Evolutionary conservation across 345 rosid species (phyloP), one percentile per base, ranked within the genome.

Genomic region (Nasturtium officinale): DNA sequence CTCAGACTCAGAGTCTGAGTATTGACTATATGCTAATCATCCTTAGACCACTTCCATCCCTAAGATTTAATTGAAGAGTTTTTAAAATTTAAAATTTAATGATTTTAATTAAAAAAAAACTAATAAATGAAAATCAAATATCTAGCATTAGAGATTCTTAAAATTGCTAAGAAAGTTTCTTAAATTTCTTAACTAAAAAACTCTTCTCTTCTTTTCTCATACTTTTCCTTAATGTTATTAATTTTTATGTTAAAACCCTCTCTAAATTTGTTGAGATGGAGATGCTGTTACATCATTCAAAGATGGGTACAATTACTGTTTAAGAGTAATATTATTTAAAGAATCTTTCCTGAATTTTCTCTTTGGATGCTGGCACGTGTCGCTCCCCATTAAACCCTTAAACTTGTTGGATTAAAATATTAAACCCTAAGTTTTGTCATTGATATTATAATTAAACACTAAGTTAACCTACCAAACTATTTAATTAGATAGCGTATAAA

Each of bases 291-390:
- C 61, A 57, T 58, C 53, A 48, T 50, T 59, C 58, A 20, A 66
- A 26, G 61, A 74, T 37, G 67, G 55, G 59, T 47, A 37, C 66
- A 57, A 56, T 23, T 46, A 23, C 35, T 54, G 30, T 21, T 53
- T 61, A 9, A 9, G 13, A 42, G 1, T 12, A 40, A 7, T 43
- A 43, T 21, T 63, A 33, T 15, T 9, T 1, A 15, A 7, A 12
- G 3, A 32, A 26, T 4, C 32, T 28, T 47, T 48, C 73, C 67
- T 66, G 59, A 35, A 11, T 61, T 74, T 46, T 45, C 75, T 61
- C 71, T 17, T 26, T 35, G 2, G 47, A 26, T 69, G 65, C 65
- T 26, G 79, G 71, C 71, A 76, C 75, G 69, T 61, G 70, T 69
- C 43, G 43, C 20, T 75, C 9, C 33, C 46, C 64, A 18, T 54